These are phyloP conservation scores for Apiospora marii DNA, from an alignment of 2,329 filamentous ascomycete species.

Conservation along the genomic window DNA sequence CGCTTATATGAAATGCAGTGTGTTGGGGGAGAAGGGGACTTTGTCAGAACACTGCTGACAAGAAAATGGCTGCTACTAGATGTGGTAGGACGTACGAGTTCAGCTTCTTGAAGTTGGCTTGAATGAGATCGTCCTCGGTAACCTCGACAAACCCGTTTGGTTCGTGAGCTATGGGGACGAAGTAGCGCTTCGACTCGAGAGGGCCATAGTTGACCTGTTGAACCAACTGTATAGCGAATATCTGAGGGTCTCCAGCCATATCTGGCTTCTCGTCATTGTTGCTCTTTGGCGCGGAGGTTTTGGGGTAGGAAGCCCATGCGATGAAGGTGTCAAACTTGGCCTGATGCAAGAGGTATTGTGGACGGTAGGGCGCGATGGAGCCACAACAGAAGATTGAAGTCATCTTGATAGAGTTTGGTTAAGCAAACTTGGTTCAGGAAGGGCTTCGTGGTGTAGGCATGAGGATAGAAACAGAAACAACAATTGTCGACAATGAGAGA, in stretches of 20 bases:
- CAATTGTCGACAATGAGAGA: background rate
- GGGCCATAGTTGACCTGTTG: slow-evolving; percentile 54
- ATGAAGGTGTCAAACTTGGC: slow-evolving; percentile 32
- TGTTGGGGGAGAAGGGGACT: background rate
- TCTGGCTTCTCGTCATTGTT: background rate
- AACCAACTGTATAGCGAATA: slow-evolving; percentile 51
- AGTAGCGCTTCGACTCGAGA: slow-evolving; percentile 51
- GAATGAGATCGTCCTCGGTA: slow-evolving; percentile 46
- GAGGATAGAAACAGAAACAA: background rate
- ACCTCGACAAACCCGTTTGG: slow-evolving; percentile 45
- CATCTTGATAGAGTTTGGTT: background rate
- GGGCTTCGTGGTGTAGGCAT: too few species aligned
- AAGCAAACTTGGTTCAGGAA: too few species aligned
- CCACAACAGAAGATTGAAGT: slow-evolving; percentile 26
- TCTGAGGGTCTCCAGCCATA: slow-evolving; percentile 27
- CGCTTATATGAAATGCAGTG: background rate
- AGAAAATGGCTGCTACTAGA: slow-evolving; percentile 28
- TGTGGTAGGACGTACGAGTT: slow-evolving; percentile 45
- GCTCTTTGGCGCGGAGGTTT: slow-evolving; percentile 25
- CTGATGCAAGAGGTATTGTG: slow-evolving; percentile 27
- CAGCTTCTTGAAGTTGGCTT: slow-evolving; percentile 53
- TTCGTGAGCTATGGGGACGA: background rate
- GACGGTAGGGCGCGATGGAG: slow-evolving; percentile 1
- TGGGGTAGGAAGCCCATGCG: slow-evolving; percentile 43
- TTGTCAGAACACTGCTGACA: background rate